Evolutionary conservation across 2,329 filamentous ascomycete genomes (phyloP), one percentile per base, ranked within the genome.

Genomic region (Hortaea sp.): DNA sequence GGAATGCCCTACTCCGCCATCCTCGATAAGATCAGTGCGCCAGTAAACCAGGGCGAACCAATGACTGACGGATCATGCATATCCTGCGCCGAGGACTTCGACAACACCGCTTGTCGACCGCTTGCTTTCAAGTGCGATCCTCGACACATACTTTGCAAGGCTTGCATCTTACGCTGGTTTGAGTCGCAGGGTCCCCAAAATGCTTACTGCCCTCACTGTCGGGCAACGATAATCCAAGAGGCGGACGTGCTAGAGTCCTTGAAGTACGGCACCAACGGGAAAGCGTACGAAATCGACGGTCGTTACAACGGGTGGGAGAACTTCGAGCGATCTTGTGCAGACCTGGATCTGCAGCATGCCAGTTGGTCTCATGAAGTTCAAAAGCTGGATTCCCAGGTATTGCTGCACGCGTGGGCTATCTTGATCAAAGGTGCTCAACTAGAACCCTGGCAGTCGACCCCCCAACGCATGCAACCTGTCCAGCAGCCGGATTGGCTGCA

Each of bases 21-120:
- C 9, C 32, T 35, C 32, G 9, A 9, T 4, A 35, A 9, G 32
- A 12, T 35, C 9, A 10, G 9, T 9, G n/a, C 2, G 9, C 9
- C 32, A n/a, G 38, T 39, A 10, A 7, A 10, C 11, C 11, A 11
- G 11, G 20, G 11, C 11, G 7, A 9, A 27, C 11, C 9, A 9
- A 13, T 9, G 9, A 13, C 10, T 20, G 4, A 27, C 13, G 13
- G 13, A 39, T 9, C 7, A n/a, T 39, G 38, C 38, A 10, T 39
- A 10, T n/a, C 11, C 5, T 39, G 38, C 13, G 13, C 13, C 38
- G 9, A 39, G 13, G 11, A 27, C 7, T 39, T 39, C 13, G 13
- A 39, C 38, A 27, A 39, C 38, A 27, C 76, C 11, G 13, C 11
- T 10, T 9, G 13, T 11, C 11, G 7, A 20, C 11, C 13, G 30